Base-by-base conservation (phyloP, 75 land plant genomes). In the Azolla pinnata region DNA sequence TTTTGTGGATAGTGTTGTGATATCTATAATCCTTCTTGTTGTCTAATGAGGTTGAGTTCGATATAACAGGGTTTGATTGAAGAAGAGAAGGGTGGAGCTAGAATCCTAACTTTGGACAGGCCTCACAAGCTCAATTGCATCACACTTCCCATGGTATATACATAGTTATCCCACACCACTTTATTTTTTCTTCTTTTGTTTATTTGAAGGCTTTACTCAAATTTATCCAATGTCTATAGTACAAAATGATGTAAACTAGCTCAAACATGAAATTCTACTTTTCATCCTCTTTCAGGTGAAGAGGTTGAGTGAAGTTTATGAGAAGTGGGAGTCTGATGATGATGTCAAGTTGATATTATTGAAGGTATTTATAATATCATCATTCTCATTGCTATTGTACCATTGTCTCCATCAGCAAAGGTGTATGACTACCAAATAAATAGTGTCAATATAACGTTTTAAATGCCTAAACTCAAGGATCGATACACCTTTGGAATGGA, bases 251-350 rank as follows among this genome's bases (percentile, higher is more conserved):
- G 53, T 7, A 17, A 50, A 24, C 4, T 50, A 9, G 57, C 12
- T 55, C 14, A 25, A 8, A 55, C 26, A 44, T 33, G 16, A 59
- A 17, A 33, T 12, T 28, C n/a, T 49, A 61, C 16, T 0, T 8
- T 21, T 33, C 26, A 20, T 30, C 44, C 12, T 28, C 12, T 55
- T 38, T 31, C 69, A 90, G 96, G 85, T 90, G 49, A 59, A 57
- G 49, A 64, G 77, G 33, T 34, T 90, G 8, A 79, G 83, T 32
- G 71, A 76, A 34, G 65, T 59, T 2, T 71, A 79, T 34, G 89
- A 93, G 51, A 75, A 83, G 54, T 93, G 90, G 85, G 98, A 93
- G 71, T 67, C 69, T 42, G 87, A 88, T 60, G 80, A 79, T 25
- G 61, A 73, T 34, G 84, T 75, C 10, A 44, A 84, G 46, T 73